Percentiles rank a stretch among this genome's conserved stretches.
Conservation (phyloP, 1,284 basidiomycete genomes). For the Cryptococcus deneoformans region DNA sequence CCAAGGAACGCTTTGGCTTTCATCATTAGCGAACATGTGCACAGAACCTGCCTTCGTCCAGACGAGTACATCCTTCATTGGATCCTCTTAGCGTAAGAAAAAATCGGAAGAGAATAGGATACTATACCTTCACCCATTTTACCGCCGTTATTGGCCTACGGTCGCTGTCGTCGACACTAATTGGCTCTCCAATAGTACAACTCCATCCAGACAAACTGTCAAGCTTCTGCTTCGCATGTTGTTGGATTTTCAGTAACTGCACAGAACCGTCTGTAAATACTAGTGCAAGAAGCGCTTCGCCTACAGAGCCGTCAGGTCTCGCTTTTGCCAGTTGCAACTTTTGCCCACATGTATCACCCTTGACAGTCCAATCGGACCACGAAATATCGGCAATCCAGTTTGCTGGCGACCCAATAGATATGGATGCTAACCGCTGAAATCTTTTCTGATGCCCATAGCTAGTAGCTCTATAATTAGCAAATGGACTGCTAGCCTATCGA, state of each 20-base stretch:
- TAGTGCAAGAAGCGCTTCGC: conserved; percentile 22
- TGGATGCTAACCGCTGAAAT: too few species aligned
- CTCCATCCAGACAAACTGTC: too few species aligned
- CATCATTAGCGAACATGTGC: conserved; percentile 19
- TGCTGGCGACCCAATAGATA: too few species aligned
- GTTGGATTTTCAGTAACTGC: conserved; percentile 1
- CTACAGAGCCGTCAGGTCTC: conserved; percentile 9
- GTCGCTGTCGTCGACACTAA: neutral
- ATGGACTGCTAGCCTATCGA: too few species aligned
- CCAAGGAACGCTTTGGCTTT: conserved; percentile 11
- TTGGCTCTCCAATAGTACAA: neutral
- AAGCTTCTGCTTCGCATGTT: neutral
- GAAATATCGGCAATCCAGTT: conserved; percentile 19
- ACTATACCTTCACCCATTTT: conserved; percentile 33
- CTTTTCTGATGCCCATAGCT: too few species aligned
- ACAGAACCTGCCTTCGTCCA: conserved; percentile 39
- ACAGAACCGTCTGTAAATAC: conserved; percentile 29
- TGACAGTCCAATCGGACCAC: conserved; percentile 31
- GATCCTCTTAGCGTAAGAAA: neutral
- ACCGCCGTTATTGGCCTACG: conserved; percentile 19
- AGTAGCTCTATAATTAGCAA: too few species aligned
- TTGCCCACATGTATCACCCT: conserved; percentile 18
- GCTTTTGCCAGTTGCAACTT: conserved; percentile 2
- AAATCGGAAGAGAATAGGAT: neutral
- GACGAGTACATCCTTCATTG: conserved; percentile 27